Evolutionary conservation across 352 stramenopile species (phyloP).

Genomic region (Aphanomyces invadans): DNA sequence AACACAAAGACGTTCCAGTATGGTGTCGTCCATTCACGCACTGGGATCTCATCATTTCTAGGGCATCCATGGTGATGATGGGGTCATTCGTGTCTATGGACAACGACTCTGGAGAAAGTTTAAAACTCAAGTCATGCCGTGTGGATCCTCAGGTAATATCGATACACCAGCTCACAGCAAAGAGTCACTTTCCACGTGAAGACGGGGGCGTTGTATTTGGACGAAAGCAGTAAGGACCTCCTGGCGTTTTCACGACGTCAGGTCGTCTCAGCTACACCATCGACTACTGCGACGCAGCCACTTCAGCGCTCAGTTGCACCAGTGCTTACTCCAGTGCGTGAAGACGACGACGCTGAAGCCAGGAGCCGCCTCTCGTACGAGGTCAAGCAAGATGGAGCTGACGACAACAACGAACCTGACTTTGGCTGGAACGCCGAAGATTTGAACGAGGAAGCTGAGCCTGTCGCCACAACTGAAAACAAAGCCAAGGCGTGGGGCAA

Average conservation of each 20-base stretch:
- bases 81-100: conserved; percentile 68
- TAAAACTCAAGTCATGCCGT: conserved; percentile 77
- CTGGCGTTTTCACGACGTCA: background rate
- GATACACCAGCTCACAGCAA: too few species aligned
- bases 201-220: conserved; percentile 62
- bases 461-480: background rate
- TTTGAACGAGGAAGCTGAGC: background rate
- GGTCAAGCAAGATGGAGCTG: background rate
- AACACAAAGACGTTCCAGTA: conserved; percentile 17
- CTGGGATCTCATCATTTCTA: conserved; percentile 24
- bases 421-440: background rate
- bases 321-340: background rate
- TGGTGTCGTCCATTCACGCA: background rate
- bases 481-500: background rate
- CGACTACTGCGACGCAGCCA: background rate
- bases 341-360: background rate
- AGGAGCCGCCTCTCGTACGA: background rate
- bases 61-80: conserved; percentile 72
- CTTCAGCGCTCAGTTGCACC: background rate
- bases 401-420: conserved; percentile 6
- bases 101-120: conserved; percentile 69
- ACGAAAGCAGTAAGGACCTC: conserved; percentile 53
- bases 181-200: too few species aligned
- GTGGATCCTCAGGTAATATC: conserved; percentile 40
- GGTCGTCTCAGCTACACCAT: background rate